Evolutionary conservation across 441 rosid genomes (phyloP).

Genomic region (Sinapis alba): DNA sequence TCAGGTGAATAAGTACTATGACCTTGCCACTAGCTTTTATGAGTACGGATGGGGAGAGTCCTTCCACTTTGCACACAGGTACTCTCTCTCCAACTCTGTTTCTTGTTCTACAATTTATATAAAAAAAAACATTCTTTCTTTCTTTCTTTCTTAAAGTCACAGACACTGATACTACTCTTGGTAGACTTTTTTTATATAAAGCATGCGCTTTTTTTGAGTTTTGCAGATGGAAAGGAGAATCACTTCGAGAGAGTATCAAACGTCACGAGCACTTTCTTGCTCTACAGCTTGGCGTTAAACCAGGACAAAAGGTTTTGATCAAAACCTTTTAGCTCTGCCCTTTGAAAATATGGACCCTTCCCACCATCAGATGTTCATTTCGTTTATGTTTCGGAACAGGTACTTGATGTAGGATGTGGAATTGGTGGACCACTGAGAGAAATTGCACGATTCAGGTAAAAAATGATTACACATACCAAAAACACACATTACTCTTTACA

Average conservation of each 20-base stretch:
- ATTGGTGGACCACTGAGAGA: constrained; percentile 98
- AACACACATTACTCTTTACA: not conserved
- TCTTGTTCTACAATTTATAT: too few relatives aligned
- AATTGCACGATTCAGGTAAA: constrained; percentile 85
- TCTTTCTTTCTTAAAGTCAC: not conserved
- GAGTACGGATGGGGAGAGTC: constrained; percentile 99
- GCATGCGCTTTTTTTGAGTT: too few relatives aligned
- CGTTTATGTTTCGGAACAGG: constrained; percentile 48
- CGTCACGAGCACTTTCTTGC: constrained; percentile 97
- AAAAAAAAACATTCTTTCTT: too few relatives aligned
- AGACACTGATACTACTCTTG: not conserved
- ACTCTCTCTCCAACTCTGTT: not conserved
- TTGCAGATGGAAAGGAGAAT: constrained; percentile 84
- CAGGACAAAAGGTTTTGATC: constrained; percentile 81
- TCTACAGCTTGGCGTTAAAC: constrained; percentile 82
- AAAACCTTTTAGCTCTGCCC: too few relatives aligned
- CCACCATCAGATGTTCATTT: constrained; percentile 20
- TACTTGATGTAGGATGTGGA: constrained; percentile 97
- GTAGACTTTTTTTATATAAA: too few relatives aligned
- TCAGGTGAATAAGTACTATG: constrained; percentile 96
- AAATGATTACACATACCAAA: constrained; percentile 25
- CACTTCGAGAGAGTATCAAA: constrained; percentile 90
- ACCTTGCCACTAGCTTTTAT: constrained; percentile 93
- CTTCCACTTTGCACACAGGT: constrained; percentile 97
- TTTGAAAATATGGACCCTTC: too few relatives aligned